A percentile compares a stretch with the other conserved stretches of the same genome.
These are phyloP conservation scores for Paraphaeosphaeria sporulosa DNA, from an alignment of 2,329 filamentous ascomycete species.

Conservation along the genomic window DNA sequence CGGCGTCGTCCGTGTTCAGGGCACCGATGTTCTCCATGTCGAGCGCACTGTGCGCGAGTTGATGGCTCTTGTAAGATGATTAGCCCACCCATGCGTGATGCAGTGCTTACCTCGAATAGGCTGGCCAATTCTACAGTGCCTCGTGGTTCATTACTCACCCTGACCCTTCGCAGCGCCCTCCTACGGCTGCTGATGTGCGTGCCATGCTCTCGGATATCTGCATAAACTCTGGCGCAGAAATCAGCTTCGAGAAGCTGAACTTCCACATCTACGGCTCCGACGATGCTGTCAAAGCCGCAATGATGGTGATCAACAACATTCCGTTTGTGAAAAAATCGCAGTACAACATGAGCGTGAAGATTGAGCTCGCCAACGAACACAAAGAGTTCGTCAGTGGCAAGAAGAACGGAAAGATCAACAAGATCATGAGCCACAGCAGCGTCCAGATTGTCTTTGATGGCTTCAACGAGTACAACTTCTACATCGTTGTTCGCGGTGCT, in stretches of 20 bases:
- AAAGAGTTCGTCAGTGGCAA: slow-evolving; percentile 99
- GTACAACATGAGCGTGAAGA: slow-evolving; percentile 96
- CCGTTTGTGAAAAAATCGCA: slow-evolving; percentile 86
- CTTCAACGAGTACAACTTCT: slow-evolving; percentile 99
- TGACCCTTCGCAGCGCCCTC: slow-evolving; percentile 70
- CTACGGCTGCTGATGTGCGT: slow-evolving; percentile 73
- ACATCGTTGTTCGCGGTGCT: slow-evolving; percentile 93
- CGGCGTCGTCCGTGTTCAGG: slow-evolving; percentile 87
- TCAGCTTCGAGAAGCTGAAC: slow-evolving; percentile 91
- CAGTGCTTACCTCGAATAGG: slow-evolving; percentile 59
- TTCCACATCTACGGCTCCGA: slow-evolving; percentile 96
- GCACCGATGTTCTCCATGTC: slow-evolving; percentile 89
- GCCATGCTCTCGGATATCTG: slow-evolving; percentile 96
- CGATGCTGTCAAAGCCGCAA: slow-evolving; percentile 93
- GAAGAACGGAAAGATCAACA: slow-evolving; percentile 99
- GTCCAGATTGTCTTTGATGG: slow-evolving; percentile 99
- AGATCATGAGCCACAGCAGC: slow-evolving; percentile 99
- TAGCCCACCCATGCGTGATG: slow-evolving; percentile 12
- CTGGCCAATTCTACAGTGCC: slow-evolving; percentile 96
- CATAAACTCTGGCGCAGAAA: slow-evolving; percentile 92
- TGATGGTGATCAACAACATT: slow-evolving; percentile 91
- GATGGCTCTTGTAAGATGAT: slow-evolving; percentile 80
- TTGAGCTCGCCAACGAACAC: slow-evolving; percentile 98
- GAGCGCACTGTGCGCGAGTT: slow-evolving; percentile 95
- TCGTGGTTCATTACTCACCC: slow-evolving; percentile 92